Evolutionary conservation across 306 rosid species (phyloP).

Genomic region (Vigna unguiculata): DNA sequence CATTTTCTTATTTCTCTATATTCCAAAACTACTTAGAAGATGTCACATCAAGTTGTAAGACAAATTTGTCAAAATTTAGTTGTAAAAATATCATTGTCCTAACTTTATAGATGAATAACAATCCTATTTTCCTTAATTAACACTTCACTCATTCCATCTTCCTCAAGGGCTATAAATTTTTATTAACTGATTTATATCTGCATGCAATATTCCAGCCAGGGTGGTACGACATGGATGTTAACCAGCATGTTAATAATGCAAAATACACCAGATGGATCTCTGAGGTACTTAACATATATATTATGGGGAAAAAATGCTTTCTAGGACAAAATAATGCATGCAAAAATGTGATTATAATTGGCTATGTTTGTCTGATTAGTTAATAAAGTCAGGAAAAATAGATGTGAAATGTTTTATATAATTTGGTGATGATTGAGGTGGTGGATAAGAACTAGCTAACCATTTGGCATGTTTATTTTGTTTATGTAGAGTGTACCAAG

Average conservation of each 20-base stretch:
- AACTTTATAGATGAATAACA: neutral
- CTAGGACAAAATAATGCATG: neutral
- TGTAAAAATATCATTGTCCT: too few relatives aligned
- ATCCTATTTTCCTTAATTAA: neutral
- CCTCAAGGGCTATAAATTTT: too few relatives aligned
- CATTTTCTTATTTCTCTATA: too few relatives aligned
- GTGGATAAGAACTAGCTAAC: too few relatives aligned
- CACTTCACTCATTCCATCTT: neutral
- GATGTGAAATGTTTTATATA: neutral
- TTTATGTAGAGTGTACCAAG: constrained; percentile 70
- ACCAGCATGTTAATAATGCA: constrained; percentile 82
- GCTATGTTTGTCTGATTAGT: too few relatives aligned
- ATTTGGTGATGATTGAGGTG: too few relatives aligned
- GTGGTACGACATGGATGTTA: constrained; percentile 86
- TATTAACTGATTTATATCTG: neutral
- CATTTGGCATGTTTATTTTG: constrained; percentile 9
- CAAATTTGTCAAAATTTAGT: too few relatives aligned
- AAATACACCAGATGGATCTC: constrained; percentile 82
- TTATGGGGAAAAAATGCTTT: too few relatives aligned
- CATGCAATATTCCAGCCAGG: constrained; percentile 56
- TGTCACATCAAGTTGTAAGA: too few relatives aligned
- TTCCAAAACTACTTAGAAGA: too few relatives aligned
- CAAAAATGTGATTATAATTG: too few relatives aligned
- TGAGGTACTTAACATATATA: constrained; percentile 51
- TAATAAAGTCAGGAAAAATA: neutral